phyloP scores from a whole-genome alignment of 768 basidiomycete genomes.

The Cyclocybe aegerita region DNA sequence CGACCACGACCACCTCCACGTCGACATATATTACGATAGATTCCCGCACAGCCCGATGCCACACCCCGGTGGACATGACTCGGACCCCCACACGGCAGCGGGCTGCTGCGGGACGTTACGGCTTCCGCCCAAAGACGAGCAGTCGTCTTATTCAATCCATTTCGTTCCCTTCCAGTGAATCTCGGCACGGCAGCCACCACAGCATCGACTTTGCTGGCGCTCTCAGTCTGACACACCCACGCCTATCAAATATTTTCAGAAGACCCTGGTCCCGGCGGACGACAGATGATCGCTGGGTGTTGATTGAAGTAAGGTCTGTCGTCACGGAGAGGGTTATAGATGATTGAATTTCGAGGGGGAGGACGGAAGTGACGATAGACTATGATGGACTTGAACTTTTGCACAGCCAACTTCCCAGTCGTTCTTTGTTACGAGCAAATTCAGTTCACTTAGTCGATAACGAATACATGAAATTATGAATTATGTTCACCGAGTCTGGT shows the following conservation, averaged over 20 bases:
- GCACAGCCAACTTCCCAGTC: no score
- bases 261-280: constrained; percentile 5
- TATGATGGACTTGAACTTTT: no score
- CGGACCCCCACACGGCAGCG: not conserved
- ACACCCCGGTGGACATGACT: not conserved
- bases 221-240: not conserved
- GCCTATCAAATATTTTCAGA: constrained; percentile 1
- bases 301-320: constrained; percentile 10
- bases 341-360: not conserved
- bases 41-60: not conserved
- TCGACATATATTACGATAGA: constrained; percentile 6
- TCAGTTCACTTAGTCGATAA: no score
- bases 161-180: not conserved
- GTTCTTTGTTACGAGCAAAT: no score
- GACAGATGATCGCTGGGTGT: constrained; percentile 9
- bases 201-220: no score
- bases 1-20: constrained; percentile 5
- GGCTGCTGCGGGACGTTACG: not conserved
- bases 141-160: not conserved
- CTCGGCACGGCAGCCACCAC: no score
- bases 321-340: constrained; percentile 9
- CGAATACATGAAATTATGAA: no score
- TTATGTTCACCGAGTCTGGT: no score
- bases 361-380: no score
- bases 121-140: not conserved